Base-by-base conservation (phyloP, 2,329 filamentous ascomycete genomes). In the Colletotrichum zoysiae region DNA sequence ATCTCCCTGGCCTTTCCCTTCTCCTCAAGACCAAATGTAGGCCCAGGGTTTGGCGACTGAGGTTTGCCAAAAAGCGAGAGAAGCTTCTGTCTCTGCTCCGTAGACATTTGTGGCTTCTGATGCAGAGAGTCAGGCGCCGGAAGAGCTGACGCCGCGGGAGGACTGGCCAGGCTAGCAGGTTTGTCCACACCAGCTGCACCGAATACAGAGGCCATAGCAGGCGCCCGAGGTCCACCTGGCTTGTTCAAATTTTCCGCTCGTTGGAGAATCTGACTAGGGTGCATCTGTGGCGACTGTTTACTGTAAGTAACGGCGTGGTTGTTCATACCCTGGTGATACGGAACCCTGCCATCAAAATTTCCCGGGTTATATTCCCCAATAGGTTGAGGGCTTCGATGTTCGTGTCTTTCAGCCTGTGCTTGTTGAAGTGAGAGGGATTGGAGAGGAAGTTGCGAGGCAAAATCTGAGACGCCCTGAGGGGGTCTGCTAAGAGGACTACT, bases 41-140 rank as follows among this genome's bases (percentile, higher is more conserved):
- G 59, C 26, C 46, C 59, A 8, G 65, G 75, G 35, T 74, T 71
- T 16, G 76, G 66, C 23, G 76, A 58, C 55, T 80, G 78, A 5
- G 82, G 77, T 76, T 88, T 88, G 35, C 88, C 86, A 76, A 93
- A 92, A 1, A 93, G 85, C 6, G 90, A 92, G 16, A 93, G 83
- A 5, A 88, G 81, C 67, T 83, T 81, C 56, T 83, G 82, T 73
- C 79, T 83, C 65, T 87, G 85, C 51, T 82, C 87, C 26, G 79
- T 75, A 9, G 79, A 81, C 51, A 79, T 78, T 35, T 83, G 79
- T 50, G 80, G 78, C 38, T 80, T 79, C 14, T 79, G 79, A 56
- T 81, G 80, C 30, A 77, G 67, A 14, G 76, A 67, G 7, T 74
- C 75, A 6, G 79, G 76, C 33, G 76, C 69, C 8, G 78, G 78